Evolutionary conservation across 225 moss, liverwort and hornwort genomes (phyloP).

Genomic region (Takakia lepidozioides): DNA sequence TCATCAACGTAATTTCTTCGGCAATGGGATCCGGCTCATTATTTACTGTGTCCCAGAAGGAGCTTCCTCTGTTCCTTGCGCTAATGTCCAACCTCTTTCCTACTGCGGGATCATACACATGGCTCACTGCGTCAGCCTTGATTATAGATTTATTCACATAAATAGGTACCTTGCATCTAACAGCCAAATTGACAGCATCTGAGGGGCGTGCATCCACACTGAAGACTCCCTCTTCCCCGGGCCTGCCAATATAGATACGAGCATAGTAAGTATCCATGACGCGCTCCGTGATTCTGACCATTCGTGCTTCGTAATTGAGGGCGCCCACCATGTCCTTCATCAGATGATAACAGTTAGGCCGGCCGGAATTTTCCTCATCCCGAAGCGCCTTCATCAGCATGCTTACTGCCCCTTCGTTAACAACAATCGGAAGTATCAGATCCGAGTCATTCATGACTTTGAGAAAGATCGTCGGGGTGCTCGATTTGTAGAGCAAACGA

Average conservation of each 20-base stretch:
- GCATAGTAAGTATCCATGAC: constrained; percentile 91
- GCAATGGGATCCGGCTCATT: constrained; percentile 62
- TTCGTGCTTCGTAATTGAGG: constrained; percentile 79
- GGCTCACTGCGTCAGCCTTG: constrained; percentile 74
- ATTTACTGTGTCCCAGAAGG: constrained; percentile 49
- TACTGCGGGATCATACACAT: constrained; percentile 57
- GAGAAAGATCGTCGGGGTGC: constrained; percentile 88
- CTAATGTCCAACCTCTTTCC: constrained; percentile 39
- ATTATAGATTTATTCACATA: constrained; percentile 88
- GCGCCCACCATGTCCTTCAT: constrained; percentile 81
- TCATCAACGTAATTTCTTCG: constrained; percentile 84
- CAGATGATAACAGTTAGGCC: constrained; percentile 86
- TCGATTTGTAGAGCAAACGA: constrained; percentile 72
- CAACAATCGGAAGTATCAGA: constrained; percentile 90
- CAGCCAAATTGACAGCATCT: constrained; percentile 87
- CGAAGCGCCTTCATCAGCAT: constrained; percentile 94
- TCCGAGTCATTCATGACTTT: constrained; percentile 72
- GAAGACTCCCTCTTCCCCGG: constrained; percentile 59
- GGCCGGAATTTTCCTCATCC: constrained; percentile 58
- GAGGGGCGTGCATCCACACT: constrained; percentile 95
- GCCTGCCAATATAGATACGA: constrained; percentile 83
- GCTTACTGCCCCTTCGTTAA: constrained; percentile 74
- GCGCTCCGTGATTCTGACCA: constrained; percentile 93
- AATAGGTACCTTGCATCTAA: constrained; percentile 94
- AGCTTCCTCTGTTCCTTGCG: constrained; percentile 37